Evolutionary conservation across 164 flowering plant species (phyloP), one percentile per base, ranked within the genome.

Genomic region (Nymphaea colorata): DNA sequence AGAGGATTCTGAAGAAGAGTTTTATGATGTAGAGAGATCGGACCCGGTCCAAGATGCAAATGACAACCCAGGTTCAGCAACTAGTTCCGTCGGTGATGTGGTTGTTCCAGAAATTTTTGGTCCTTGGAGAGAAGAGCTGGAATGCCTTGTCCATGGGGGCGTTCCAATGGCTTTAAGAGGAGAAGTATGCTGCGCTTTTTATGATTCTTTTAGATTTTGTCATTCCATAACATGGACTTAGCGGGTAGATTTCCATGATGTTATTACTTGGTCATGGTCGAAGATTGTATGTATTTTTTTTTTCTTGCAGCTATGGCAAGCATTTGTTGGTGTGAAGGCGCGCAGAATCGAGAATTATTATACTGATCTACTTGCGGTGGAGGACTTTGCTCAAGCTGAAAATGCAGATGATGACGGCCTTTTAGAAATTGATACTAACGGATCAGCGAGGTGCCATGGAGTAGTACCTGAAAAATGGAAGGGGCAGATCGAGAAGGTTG

Each of bases 91-190:
- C 64, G 77, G 71, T 69, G 83, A 78, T 65, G 70, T 62, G 18
- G 68, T 62, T 4, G 44, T 71, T 68, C 65, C 70, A 25, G 90
- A 86, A 62, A 73, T 82, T 69, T 73, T 53, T 64, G 78, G 71
- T 79, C 85, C 84, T 4, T 89, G 91, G 91, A 89, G 83, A 73
- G 97, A 89, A 79, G 97, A 93, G 80, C 66, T 93, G 70, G 96
- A 89, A 66, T 83, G 83, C 66, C 94, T 93, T 76, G 96, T 93
- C 75, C 91, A 82, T 63, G 98, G 98, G n/a, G 98, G 98, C 63
- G 91, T 89, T 14, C 98, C 98, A 60, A 93, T 91, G 97, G 93
- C 92, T 70, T 83, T 93, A 3, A 85, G 98, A 76, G 98, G 98
- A 75, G 98, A 93, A 97, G 98, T 93, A 76, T 4, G 41, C 59